phyloP scores from a whole-genome alignment of 371 early-diverging fungal genomes.

The Rhizopus arrhizus region DNA sequence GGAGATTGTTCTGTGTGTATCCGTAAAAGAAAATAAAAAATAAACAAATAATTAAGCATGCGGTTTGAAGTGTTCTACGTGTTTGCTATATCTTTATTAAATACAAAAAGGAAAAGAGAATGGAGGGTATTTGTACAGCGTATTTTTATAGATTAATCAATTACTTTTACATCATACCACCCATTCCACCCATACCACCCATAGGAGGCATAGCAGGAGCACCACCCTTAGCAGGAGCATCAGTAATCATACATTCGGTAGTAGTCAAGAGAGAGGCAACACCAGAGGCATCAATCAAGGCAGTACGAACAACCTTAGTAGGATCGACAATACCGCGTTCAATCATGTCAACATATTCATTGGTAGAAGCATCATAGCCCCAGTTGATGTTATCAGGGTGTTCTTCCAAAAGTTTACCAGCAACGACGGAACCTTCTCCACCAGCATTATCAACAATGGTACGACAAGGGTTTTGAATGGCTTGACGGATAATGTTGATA shows the following conservation, averaged over 20 bases:
- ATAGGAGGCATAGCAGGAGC: constrained; percentile 40
- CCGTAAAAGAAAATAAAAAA: no score
- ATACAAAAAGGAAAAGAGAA: constrained; percentile 1
- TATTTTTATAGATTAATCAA: not conserved
- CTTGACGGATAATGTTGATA: constrained; percentile 91
- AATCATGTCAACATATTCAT: constrained; percentile 94
- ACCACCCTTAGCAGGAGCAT: constrained; percentile 80
- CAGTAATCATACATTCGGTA: constrained; percentile 94
- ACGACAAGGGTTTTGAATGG: constrained; percentile 88
- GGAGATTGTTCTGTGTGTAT: no score
- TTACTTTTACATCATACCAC: constrained; percentile 48
- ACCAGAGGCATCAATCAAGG: constrained; percentile 92
- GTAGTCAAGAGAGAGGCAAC: constrained; percentile 96
- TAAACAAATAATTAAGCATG: no score
- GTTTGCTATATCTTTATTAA: not conserved
- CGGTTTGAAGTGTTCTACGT: not conserved
- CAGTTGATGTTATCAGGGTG: constrained; percentile 77
- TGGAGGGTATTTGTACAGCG: not conserved
- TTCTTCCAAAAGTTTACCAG: constrained; percentile 88
- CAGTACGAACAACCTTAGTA: constrained; percentile 97
- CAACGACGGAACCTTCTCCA: constrained; percentile 93
- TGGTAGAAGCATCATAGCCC: constrained; percentile 91
- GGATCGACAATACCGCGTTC: constrained; percentile 96
- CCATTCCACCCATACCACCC: constrained; percentile 32
- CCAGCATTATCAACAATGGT: constrained; percentile 97